phyloP scores from a whole-genome alignment of 345 rosid species.

The Boechera divaricarpa region DNA sequence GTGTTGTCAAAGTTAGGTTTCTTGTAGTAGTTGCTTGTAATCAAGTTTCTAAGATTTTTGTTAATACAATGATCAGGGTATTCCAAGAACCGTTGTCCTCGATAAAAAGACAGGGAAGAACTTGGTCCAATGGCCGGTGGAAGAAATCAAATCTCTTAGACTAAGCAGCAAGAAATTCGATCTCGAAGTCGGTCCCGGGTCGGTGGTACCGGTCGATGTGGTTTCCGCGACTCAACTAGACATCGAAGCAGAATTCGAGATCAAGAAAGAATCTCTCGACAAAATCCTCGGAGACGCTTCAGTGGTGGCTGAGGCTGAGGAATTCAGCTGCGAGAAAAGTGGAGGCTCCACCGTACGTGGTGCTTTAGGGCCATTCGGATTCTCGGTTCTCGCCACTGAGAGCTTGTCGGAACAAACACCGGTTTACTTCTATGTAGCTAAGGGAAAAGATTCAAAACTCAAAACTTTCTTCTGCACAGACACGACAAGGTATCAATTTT shows the following conservation, averaged over 20 bases:
- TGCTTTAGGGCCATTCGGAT: slow-evolving; percentile 89
- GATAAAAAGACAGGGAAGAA: slow-evolving; percentile 73
- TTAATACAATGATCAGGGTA: slow-evolving; percentile 49
- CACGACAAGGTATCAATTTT: slow-evolving; percentile 60
- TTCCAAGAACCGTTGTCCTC: slow-evolving; percentile 70
- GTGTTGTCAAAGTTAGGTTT: slow-evolving; percentile 6
- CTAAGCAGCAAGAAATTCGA: slow-evolving; percentile 54
- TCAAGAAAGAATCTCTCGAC: slow-evolving; percentile 59
- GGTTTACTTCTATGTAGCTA: slow-evolving; percentile 77
- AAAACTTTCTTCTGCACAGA: slow-evolving; percentile 81
- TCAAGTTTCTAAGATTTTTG: background rate
- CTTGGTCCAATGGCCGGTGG: slow-evolving; percentile 87
- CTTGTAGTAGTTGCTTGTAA: background rate
- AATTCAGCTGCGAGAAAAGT: slow-evolving; percentile 60
- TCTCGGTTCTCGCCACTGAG: slow-evolving; percentile 74
- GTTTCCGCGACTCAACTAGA: slow-evolving; percentile 73
- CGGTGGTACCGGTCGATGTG: slow-evolving; percentile 60
- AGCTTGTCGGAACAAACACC: slow-evolving; percentile 76
- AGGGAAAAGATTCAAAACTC: slow-evolving; percentile 60
- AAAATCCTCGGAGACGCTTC: slow-evolving; percentile 45
- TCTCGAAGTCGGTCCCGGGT: slow-evolving; percentile 61
- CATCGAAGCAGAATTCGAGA: slow-evolving; percentile 70
- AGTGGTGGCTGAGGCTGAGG: slow-evolving; percentile 39
- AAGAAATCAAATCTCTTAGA: slow-evolving; percentile 82
- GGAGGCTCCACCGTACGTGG: slow-evolving; percentile 69